Base-by-base conservation (phyloP, 345 rosid species). In the Anastatica hierochuntica region DNA sequence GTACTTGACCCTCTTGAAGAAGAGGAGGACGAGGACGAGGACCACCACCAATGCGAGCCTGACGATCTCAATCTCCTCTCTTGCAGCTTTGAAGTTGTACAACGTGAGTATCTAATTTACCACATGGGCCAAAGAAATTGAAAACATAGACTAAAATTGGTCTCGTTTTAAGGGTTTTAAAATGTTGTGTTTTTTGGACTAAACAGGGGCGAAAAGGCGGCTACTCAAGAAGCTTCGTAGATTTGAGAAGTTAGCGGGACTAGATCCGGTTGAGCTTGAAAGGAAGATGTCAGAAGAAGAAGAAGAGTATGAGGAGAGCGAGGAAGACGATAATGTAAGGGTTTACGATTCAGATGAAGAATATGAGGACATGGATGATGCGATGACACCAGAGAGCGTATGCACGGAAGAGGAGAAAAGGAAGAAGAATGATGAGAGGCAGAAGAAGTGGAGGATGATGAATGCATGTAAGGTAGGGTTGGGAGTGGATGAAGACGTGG, bases 201-300 rank as follows among this genome's bases (percentile, higher is more conserved):
- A 31, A 58, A 21, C 77, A 92, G 98, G 79, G 58, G 76, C 88
- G 15, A 80, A 84, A 70, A 78, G 78, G 58, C 74, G 83, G 55
- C 68, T 92, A 26, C 62, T 87, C 42, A 77, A 67, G 41, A 92
- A 83, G 72, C 95, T 87, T 36, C 66, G 83, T 11, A 79, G 81
- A 54, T 83, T 92, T 5, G 95, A 92, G 75, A 84, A 71, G 67
- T 66, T 92, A n/a, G 95, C 94, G 0, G 82, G 77, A 61, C 64
- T 92, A 58, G 98, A 90, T 62, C 95, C 96, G 0, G 43, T 81
- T 26, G 95, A 82, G 23, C 90, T 87, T 0, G 96, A 87, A 70
- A 74, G 76, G 54, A 66, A 67, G 65, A 78, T 84, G 79, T 49
- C 67, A 0, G 88, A 82, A 49, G 59, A 66, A n/a, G 76, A 72